Evolutionary conservation across 208 protist genomes (phyloP), one percentile per base, ranked within the genome.

Genomic region (Wallacemonas sp.): DNA sequence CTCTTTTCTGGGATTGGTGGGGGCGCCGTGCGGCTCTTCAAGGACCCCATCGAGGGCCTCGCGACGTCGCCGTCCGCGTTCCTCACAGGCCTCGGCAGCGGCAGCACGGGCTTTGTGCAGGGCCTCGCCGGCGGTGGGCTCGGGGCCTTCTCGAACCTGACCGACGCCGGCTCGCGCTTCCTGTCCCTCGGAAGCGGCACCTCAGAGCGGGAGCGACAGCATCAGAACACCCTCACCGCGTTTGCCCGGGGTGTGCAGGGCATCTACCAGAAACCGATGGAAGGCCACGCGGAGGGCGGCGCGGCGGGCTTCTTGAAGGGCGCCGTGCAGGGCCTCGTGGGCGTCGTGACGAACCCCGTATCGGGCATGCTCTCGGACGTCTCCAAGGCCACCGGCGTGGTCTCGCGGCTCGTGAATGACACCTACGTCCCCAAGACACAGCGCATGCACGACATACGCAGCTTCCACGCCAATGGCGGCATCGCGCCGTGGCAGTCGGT

Each of bases 321-420:
- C 16, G 65, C 93, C 3, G 89, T 84, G 29, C 86, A 96, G 25
- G 95, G 95, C 48, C 59, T 97, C 5, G 70, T 95, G 38, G 95
- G 95, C 28, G 79, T 97, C 22, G 74, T 95, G 3, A 68, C 86
- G 8, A 93, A 92, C 55, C 95, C 95, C 1, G 61, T 97, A 29
- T 84, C 86, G 0, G 95, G 95, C 10, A 46, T 94, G 10, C 77
- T 98, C 28, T 86, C 82, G 16, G 91, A 96, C 65, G 81, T 94
- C 20, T 89, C 86, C 1, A 70, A 77, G 22, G 76, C 79, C 10
- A 91, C 91, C 0, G 79, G 77, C 10, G 82, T 81, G 11, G 66
- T 82, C 57, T 83, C 87, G 18, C 74, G 87, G 57, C 46, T 92
- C 16, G 79, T 91, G 45, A 86, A 74, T 31, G 79, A 91, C 67